Evolutionary conservation across 257 asterid genomes (phyloP), one percentile per base, ranked within the genome.

Genomic region (Dorcoceras hygrometricum): DNA sequence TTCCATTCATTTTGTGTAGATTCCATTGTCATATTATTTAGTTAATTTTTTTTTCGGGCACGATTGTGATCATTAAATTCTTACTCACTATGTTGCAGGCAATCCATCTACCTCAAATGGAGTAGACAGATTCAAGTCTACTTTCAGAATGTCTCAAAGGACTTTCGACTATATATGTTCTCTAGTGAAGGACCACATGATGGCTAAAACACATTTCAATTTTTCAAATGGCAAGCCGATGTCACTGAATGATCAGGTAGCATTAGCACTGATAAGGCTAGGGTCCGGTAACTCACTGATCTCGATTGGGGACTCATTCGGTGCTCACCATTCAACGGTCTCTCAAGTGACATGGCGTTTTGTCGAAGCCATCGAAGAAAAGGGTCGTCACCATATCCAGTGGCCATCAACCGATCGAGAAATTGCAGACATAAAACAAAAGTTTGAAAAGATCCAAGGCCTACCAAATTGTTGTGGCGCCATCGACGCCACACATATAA

Each of bases 321-420:
- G 91, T 23, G 70, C 85, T 0, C 87, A 88, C 75, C 98, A 89
- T 51, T 89, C 96, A 0, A 90, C 96, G 0, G 97, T 89, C 79
- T 86, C 96, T 56, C 95, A 92, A 71, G 95, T 88, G 72, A 87
- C 98, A 0, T 90, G 97, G 96, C 85, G 94, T 48, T 92, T 92
- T 7, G 90, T 92, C 56, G 97, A 89, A 75, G 96, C 97, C 75
- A 75, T 92, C 2, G 95, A 87, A 62, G 88, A 71, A 19, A 79
- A 76, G 0, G 93, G 87, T 28, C 79, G 75, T 53, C 87, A 31
- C 69, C 97, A 93, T 75, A 54, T 93, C 59, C 77, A 76, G 51
- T 93, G 98, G 98, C 96, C 97, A 10, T 72, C 89, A 51, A 59
- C 91, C 0, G 80, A 84, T 9, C 68, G 16, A 0, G 89, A 84